These are phyloP conservation scores for Fraxinus cuspidata DNA, from an alignment of 257 asterid species.

Conservation along the genomic window DNA sequence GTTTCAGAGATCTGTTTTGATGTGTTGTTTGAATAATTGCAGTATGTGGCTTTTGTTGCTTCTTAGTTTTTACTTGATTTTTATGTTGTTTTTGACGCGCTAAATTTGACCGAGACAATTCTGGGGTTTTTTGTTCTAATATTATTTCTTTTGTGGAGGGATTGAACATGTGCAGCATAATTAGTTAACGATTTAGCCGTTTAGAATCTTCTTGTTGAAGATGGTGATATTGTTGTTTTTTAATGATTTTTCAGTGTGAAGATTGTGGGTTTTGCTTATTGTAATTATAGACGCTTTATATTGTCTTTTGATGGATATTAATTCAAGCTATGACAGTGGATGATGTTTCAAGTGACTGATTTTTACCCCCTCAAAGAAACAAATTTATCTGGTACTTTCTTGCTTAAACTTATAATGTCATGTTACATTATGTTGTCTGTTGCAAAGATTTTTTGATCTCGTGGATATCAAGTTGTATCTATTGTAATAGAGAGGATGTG, in stretches of 20 bases:
- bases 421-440: constrained; percentile 10
- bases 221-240: not conserved
- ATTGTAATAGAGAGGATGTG: not conserved
- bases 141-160: not conserved
- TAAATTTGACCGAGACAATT: not conserved
- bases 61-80: not conserved
- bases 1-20: not conserved
- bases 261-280: not conserved
- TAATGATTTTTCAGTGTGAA: not conserved
- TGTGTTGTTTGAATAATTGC: not conserved
- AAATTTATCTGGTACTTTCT: not conserved
- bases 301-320: not conserved
- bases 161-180: not conserved
- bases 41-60: not conserved
- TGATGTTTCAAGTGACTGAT: not conserved
- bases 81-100: not conserved
- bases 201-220: not conserved
- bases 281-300: not conserved
- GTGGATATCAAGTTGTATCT: not conserved
- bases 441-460: not conserved
- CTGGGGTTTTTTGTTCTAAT: not conserved
- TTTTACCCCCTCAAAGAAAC: not conserved
- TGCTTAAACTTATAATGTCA: not conserved
- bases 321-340: not conserved
- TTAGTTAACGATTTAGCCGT: not conserved